phyloP scores from a whole-genome alignment of 352 stramenopile species.

The Pythium chondricola region DNA sequence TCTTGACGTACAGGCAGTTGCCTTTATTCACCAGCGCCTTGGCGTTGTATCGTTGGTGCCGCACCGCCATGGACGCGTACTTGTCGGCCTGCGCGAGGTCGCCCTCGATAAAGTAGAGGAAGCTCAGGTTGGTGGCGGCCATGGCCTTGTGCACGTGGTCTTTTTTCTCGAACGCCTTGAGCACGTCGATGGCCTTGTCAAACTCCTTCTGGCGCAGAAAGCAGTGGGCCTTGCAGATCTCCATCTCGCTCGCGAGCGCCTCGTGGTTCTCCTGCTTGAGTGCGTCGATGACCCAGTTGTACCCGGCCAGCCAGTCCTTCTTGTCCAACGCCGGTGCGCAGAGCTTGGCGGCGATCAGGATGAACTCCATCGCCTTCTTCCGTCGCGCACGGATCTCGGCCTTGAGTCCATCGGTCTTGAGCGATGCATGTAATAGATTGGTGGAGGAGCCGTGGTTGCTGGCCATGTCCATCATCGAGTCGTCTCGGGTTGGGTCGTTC shows the following conservation, averaged over 20 bases:
- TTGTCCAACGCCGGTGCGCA: conserved; percentile 91
- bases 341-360: conserved; percentile 92
- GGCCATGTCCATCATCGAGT: conserved; percentile 34
- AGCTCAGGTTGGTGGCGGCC: conserved; percentile 94
- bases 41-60: conserved; percentile 94
- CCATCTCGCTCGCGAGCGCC: conserved; percentile 89
- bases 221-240: conserved; percentile 82
- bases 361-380: conserved; percentile 87
- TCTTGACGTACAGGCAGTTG: conserved; percentile 93
- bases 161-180: conserved; percentile 96
- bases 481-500: conserved; percentile 20
- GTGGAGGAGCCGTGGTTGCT: conserved; percentile 33
- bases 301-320: conserved; percentile 89
- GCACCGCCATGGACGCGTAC: conserved; percentile 88
- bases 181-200: conserved; percentile 89
- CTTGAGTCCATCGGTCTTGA: conserved; percentile 69
- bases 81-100: conserved; percentile 89
- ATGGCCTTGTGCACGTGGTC: conserved; percentile 90
- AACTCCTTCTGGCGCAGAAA: conserved; percentile 93
- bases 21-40: conserved; percentile 97
- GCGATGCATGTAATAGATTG: conserved; percentile 50
- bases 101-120: conserved; percentile 95
- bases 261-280: conserved; percentile 90
- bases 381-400: conserved; percentile 64
- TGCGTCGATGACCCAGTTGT: conserved; percentile 92